Base-by-base conservation (phyloP, 2,329 filamentous ascomycete species). In the Acrocalymma vagum region DNA sequence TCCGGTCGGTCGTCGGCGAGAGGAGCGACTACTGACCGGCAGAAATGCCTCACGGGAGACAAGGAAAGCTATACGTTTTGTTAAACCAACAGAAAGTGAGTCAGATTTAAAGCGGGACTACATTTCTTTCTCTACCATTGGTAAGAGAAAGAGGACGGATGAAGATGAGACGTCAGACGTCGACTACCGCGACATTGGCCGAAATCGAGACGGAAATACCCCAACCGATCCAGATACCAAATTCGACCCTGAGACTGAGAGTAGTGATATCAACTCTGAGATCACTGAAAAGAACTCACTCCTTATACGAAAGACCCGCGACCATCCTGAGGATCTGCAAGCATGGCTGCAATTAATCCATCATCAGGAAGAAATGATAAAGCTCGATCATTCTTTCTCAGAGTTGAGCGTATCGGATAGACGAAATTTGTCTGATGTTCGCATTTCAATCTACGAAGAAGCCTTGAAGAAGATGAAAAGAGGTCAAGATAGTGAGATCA, bases 291-390 rank as follows among this genome's bases (percentile, higher is more conserved):
- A 72, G 41, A 83, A 83, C 10, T 75, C 86, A 0, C 74, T 84
- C 35, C 74, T 96, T 6, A 82, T 80, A 3, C 81, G 79, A 9
- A 77, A 67, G 20, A 83, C 90, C 22, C 84, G 86, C 39, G 75
- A 86, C 1, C 67, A 82, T 15, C 89, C 91, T 1, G 67, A 77
- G 5, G 81, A 95, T 58, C 75, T 88, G 14, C 73, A 84, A 27
- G 78, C 83, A 13, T 97, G 93, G 93, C 68, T 95, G 11, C 78
- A 82, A 24, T 76, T 96, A n/a, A 86, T 93, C 29, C 73, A 84
- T 6, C 84, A 95, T 46, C 93, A 97, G 70, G 84, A 90, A 47
- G 67, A 70, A 2, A 75, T 95, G 39, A 72, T 93, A 27, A 73
- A 73, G 35, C 72, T 76, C 16, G 75, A 76, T 17, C 71, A 76